Percentiles rank a stretch among this genome's conserved stretches.
These are phyloP conservation scores for Phytophthora chlamydospora DNA, from an alignment of 352 stramenopile species.

Conservation along the genomic window DNA sequence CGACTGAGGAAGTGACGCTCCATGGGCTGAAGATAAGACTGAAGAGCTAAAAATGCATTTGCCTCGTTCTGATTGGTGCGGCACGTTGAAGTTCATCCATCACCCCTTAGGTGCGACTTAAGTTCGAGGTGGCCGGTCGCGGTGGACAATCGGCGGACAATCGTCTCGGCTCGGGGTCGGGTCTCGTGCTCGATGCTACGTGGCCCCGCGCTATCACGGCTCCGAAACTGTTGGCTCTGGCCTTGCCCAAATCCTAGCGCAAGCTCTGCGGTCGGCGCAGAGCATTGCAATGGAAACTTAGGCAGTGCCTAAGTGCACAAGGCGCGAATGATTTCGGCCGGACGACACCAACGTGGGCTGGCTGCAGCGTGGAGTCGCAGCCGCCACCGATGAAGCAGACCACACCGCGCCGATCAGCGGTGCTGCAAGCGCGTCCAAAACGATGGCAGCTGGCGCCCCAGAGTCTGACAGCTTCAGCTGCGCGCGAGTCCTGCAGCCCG, in stretches of 20 bases:
- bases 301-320: constrained; percentile 17
- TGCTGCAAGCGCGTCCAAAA: no score
- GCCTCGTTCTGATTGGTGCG: constrained; percentile 8
- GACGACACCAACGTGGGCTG: constrained; percentile 14
- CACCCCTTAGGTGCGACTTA: constrained; percentile 21
- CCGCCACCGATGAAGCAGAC: neutral
- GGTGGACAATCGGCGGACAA: no score
- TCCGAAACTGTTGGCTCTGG: constrained; percentile 18
- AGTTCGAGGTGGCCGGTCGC: constrained; percentile 13
- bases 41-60: constrained; percentile 22
- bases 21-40: neutral
- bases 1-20: neutral
- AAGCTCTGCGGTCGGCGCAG: constrained; percentile 14
- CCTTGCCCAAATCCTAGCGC: constrained; percentile 29
- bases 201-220: constrained; percentile 7
- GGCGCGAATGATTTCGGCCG: constrained; percentile 21
- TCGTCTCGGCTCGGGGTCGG: neutral
- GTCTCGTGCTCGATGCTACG: constrained; percentile 17
- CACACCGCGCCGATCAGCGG: constrained; percentile 1
- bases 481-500: constrained; percentile 11
- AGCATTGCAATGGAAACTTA: constrained; percentile 22
- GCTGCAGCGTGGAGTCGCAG: neutral
- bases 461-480: constrained; percentile 9
- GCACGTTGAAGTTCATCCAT: constrained; percentile 30
- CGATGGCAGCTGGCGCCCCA: neutral